phyloP scores from a whole-genome alignment of 345 rosid species.

The Zanthoxylum bungeanum region DNA sequence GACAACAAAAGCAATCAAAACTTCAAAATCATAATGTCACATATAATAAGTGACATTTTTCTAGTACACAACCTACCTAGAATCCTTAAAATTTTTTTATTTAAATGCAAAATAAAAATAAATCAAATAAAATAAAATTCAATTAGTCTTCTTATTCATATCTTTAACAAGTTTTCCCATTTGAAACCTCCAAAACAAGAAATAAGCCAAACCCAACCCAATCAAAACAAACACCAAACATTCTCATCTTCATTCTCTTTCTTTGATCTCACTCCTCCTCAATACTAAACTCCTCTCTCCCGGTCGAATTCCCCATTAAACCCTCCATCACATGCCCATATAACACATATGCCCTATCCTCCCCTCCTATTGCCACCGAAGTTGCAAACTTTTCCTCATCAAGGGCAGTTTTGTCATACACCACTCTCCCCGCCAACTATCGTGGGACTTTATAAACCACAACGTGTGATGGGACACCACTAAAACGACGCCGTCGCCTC shows the following conservation, averaged over 20 bases:
- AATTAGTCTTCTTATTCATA: conserved; percentile 53
- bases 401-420: conserved; percentile 64
- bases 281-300: conserved; percentile 48
- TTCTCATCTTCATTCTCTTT: conserved; percentile 49
- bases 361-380: conserved; percentile 53
- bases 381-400: conserved; percentile 56
- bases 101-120: not conserved
- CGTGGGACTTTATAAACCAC: conserved; percentile 72
- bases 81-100: not conserved
- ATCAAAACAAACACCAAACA: conserved; percentile 54
- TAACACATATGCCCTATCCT: conserved; percentile 67
- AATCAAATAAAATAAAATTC: not conserved
- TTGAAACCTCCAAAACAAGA: conserved; percentile 71
- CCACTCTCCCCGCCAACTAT: conserved; percentile 71
- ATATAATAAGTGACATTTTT: not conserved
- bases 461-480: conserved; percentile 55
- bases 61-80: not conserved
- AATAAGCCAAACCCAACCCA: conserved; percentile 77
- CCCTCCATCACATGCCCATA: conserved; percentile 67
- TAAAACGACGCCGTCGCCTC: conserved; percentile 61
- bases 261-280: conserved; percentile 56
- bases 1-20: not conserved
- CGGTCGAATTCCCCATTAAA: conserved; percentile 25
- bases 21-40: not conserved
- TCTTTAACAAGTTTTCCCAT: conserved; percentile 61